Percentiles rank a stretch among this genome's conserved stretches.
Evolutionary conservation across 2,329 filamentous ascomycete species (phyloP).

Genomic region (Stachybotrys chartarum): DNA sequence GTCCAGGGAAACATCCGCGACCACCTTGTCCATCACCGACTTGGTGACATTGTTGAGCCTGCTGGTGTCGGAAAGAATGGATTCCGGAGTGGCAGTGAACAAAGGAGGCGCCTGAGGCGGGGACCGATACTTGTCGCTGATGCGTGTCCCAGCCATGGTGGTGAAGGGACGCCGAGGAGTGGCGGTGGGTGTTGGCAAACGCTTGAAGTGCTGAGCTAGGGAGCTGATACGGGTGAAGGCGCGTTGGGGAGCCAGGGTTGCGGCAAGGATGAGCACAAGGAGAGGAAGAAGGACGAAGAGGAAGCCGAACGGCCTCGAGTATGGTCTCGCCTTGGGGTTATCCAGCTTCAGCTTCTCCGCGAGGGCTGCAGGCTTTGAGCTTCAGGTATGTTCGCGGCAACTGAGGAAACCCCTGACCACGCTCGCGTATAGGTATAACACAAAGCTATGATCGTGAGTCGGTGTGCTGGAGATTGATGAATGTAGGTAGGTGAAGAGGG

Average conservation of each 20-base stretch:
- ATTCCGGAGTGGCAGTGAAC: slow-evolving; percentile 68
- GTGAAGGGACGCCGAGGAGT: slow-evolving; percentile 26
- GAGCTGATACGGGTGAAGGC: slow-evolving; percentile 50
- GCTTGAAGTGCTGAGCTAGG: slow-evolving; percentile 48
- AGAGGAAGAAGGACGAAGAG: slow-evolving; percentile 38
- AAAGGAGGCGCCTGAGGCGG: slow-evolving; percentile 72
- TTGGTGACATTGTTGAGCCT: slow-evolving; percentile 57
- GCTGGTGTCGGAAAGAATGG: slow-evolving; percentile 61
- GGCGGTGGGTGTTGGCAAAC: slow-evolving; percentile 20
- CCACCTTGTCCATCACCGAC: slow-evolving; percentile 58
- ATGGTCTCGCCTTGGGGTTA: slow-evolving; percentile 10
- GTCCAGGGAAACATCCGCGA: slow-evolving; percentile 48
- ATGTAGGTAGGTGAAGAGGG: neutral
- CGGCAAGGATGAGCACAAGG: slow-evolving; percentile 49
- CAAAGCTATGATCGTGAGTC: neutral
- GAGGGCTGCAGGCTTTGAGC: neutral
- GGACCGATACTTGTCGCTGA: slow-evolving; percentile 58
- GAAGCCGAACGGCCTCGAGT: slow-evolving; percentile 16
- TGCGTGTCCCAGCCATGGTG: slow-evolving; percentile 44
- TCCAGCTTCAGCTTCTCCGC: slow-evolving; percentile 15
- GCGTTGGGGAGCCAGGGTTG: slow-evolving; percentile 62
- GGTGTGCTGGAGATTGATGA: neutral
- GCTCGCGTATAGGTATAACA: neutral
- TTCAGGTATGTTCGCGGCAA: neutral
- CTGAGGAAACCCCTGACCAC: neutral